Evolutionary conservation across 805 yeast genomes (phyloP).

Genomic region (Lachancea thermotolerans): DNA sequence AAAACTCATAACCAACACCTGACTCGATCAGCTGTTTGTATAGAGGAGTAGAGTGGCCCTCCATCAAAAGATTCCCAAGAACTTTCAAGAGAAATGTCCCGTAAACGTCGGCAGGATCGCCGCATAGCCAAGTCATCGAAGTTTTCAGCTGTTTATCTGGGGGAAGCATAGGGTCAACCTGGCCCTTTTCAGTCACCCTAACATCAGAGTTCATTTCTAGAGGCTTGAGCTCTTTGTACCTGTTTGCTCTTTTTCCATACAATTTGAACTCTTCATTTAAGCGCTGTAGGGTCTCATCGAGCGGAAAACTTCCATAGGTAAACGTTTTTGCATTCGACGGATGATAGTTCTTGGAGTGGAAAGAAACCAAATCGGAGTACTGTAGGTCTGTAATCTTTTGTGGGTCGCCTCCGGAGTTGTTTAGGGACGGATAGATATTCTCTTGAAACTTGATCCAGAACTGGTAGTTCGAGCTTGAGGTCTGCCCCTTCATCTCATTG

Average conservation of each 20-base stretch:
- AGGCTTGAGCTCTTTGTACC: slow-evolving; percentile 34
- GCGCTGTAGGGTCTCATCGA: slow-evolving; percentile 51
- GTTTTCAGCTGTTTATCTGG: slow-evolving; percentile 64
- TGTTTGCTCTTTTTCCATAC: slow-evolving; percentile 46
- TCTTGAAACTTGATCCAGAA: slow-evolving; percentile 81
- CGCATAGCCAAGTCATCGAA: slow-evolving; percentile 85
- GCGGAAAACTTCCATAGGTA: slow-evolving; percentile 77
- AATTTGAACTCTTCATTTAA: slow-evolving; percentile 43
- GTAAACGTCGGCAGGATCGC: slow-evolving; percentile 61
- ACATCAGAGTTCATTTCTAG: slow-evolving; percentile 34
- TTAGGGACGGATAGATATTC: slow-evolving; percentile 72
- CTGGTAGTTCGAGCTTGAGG: slow-evolving; percentile 79
- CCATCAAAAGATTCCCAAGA: slow-evolving; percentile 63
- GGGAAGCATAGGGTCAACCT: slow-evolving; percentile 72
- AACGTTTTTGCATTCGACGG: slow-evolving; percentile 85
- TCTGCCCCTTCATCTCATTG: slow-evolving; percentile 98
- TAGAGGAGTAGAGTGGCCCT: slow-evolving; percentile 89
- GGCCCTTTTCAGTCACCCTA: slow-evolving; percentile 51
- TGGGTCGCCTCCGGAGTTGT: slow-evolving; percentile 96
- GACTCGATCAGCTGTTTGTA: slow-evolving; percentile 82
- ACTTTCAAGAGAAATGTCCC: slow-evolving; percentile 68
- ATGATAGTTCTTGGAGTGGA: slow-evolving; percentile 72
- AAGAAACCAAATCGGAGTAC: slow-evolving; percentile 70
- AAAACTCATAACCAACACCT: slow-evolving; percentile 77
- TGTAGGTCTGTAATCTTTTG: slow-evolving; percentile 61